Base-by-base conservation (phyloP, 179 eudicot genomes). In the Silene vulgaris region DNA sequence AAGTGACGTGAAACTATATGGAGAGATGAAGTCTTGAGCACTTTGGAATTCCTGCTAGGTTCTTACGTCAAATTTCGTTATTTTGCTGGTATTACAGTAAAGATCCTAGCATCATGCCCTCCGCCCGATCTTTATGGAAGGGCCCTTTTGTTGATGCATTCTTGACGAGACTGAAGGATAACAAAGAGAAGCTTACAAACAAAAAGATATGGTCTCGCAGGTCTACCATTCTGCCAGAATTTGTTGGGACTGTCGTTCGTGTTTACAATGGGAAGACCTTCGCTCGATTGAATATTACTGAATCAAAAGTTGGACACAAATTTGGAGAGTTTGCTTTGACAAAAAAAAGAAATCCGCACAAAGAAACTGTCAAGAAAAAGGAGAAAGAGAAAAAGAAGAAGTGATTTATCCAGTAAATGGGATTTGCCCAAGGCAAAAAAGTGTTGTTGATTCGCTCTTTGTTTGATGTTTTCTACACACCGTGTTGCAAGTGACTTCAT, bases 261-360 rank as follows among this genome's bases (percentile, higher is more conserved):
- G 81, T 87, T 70, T 84, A 87, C 84, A 84, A 82, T 80, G 85
- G 85, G 17, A 85, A 84, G 80, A 71, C 54, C 68, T 81, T 74
- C 57, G 75, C 83, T 69, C 80, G 80, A 6, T 78, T 82, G 52
- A 89, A 84, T 81, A 86, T 89, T 75, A 85, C 82, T 64, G 88
- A 87, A 84, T 80, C 77, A 6, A 85, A 87, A 73, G 90, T 85
- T 59, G 89, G 88, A 62, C 90, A 82, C 74, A 85, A 85, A 75
- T 87, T 87, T 67, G 89, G 88, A 56, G 88, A 89, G 78, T 89
- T 87, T 83, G 85, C 92, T 65, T 56, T 77, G 62, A 85, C 87
- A 1, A 73, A 89, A 67, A 89, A 85, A 78, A 75, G 81, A 66
- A 77, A 77, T 48, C 88, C 89, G 71, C 81, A 81, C 73, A 78